Evolutionary conservation across 108 stramenopile species (phyloP).

Genomic region (Skeletonema potamos): DNA sequence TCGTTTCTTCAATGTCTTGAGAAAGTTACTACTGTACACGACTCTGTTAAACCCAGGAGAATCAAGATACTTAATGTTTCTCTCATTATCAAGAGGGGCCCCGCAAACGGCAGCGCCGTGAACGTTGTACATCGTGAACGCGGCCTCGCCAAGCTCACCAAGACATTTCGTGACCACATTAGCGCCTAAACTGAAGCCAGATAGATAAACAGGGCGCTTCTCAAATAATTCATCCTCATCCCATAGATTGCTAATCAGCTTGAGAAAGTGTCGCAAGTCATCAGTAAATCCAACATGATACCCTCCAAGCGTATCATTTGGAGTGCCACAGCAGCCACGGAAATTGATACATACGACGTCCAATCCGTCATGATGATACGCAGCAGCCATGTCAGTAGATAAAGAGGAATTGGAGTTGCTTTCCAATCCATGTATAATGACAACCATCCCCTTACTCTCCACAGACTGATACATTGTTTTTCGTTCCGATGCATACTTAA

Average conservation of each 20-base stretch:
- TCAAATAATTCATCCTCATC: slow-evolving; percentile 21
- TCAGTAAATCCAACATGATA: slow-evolving; percentile 94
- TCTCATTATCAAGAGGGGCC: slow-evolving; percentile 76
- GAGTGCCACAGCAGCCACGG: slow-evolving; percentile 79
- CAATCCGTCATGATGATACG: slow-evolving; percentile 52
- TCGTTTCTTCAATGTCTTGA: slow-evolving; percentile 54
- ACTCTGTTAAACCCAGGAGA: slow-evolving; percentile 58
- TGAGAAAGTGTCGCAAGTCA: slow-evolving; percentile 73
- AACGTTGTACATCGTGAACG: slow-evolving; percentile 52
- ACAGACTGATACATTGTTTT: slow-evolving; percentile 18
- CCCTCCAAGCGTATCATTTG: slow-evolving; percentile 55
- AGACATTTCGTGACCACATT: slow-evolving; percentile 86
- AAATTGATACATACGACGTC: slow-evolving; percentile 83
- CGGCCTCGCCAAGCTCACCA: slow-evolving; percentile 68
- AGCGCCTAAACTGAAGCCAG: slow-evolving; percentile 89
- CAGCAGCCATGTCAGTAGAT: slow-evolving; percentile 56
- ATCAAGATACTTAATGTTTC: slow-evolving; percentile 53
- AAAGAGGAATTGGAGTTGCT: slow-evolving; percentile 64
- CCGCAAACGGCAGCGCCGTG: slow-evolving; percentile 82
- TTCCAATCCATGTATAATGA: slow-evolving; percentile 80
- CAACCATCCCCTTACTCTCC: slow-evolving; percentile 47
- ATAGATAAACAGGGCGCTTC: slow-evolving; percentile 69
- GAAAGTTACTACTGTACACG: slow-evolving; percentile 56
- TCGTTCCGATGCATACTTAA: slow-evolving; percentile 39
- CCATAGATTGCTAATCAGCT: slow-evolving; percentile 36